Conservation (phyloP, 306 rosid species). For the Acacia acuminata region DNA sequence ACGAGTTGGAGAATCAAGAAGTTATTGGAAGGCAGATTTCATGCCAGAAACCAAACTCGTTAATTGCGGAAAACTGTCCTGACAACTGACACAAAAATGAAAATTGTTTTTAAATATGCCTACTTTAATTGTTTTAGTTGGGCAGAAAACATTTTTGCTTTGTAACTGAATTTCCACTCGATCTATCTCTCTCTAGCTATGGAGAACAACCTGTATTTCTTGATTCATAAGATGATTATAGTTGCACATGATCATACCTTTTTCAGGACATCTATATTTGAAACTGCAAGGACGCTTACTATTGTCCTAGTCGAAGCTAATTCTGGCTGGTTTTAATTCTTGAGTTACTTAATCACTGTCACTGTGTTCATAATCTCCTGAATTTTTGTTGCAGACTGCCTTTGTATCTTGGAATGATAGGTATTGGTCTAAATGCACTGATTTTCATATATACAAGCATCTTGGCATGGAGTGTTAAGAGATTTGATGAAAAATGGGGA, state of each 20-base stretch:
- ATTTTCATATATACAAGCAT: constrained; percentile 78
- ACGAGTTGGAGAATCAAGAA: not conserved
- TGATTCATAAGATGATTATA: constrained; percentile 21
- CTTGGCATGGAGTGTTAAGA: constrained; percentile 70
- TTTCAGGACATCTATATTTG: constrained; percentile 31
- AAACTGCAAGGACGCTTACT: constrained; percentile 21
- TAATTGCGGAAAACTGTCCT: not conserved
- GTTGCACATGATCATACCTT: constrained; percentile 18
- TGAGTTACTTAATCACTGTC: constrained; percentile 15
- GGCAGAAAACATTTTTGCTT: not conserved
- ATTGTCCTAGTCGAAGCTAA: constrained; percentile 9
- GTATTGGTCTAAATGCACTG: constrained; percentile 62
- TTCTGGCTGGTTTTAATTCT: constrained; percentile 17
- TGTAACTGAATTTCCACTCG: constrained; percentile 17
- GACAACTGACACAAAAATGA: not conserved
- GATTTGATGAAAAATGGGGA: constrained; percentile 91
- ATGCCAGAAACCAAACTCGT: constrained; percentile 1
- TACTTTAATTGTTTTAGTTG: not conserved
- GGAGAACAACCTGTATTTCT: not conserved
- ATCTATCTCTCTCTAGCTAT: not conserved
- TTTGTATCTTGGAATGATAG: constrained; percentile 85
- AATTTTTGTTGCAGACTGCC: constrained; percentile 71
- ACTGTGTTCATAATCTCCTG: constrained; percentile 36
- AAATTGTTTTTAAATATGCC: not conserved
- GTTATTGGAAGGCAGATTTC: not conserved